These are phyloP conservation scores for Backusella australiensis DNA, from an alignment of 192 early-diverging fungal genomes.

Conservation along the genomic window DNA sequence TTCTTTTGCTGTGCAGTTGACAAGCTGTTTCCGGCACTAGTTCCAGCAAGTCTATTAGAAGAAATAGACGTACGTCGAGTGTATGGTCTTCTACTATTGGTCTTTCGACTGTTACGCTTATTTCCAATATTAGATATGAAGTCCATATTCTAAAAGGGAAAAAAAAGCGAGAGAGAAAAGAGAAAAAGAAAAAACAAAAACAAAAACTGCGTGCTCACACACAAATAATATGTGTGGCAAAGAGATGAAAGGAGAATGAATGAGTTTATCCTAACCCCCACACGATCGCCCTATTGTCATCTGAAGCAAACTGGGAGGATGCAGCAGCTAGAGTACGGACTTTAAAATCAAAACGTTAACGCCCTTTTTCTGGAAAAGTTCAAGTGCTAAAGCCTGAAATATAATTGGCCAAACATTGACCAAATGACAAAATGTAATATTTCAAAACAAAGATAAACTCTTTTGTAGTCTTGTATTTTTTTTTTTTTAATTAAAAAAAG, in stretches of 20 bases:
- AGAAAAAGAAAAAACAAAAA: not conserved
- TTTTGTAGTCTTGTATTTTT: not conserved
- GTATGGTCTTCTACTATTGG: conserved; percentile 9
- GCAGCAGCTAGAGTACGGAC: not conserved
- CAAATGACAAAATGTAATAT: not conserved
- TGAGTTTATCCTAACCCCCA: conserved; percentile 1
- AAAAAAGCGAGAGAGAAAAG: not conserved
- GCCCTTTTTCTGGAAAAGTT: conserved; percentile 1
- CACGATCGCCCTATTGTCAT: not conserved
- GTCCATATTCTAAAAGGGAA: not conserved
- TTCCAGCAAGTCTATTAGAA: not conserved
- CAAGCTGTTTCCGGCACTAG: not conserved
- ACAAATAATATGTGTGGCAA: conserved; percentile 1
- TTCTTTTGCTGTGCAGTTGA: not conserved
- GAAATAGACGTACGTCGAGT: conserved; percentile 11
- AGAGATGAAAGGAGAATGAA: conserved; percentile 1
- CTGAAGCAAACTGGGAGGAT: conserved; percentile 4
- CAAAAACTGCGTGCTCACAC: not conserved
- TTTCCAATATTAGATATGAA: conserved; percentile 16
- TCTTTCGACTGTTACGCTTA: conserved; percentile 12
- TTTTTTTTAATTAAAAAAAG: not conserved
- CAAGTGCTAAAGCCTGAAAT: not conserved
- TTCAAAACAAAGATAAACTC: not conserved
- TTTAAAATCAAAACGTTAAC: not conserved
- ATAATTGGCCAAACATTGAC: not conserved